Evolutionary conservation across 805 yeast species (phyloP).

Genomic region (Dipodascopsis tothii): DNA sequence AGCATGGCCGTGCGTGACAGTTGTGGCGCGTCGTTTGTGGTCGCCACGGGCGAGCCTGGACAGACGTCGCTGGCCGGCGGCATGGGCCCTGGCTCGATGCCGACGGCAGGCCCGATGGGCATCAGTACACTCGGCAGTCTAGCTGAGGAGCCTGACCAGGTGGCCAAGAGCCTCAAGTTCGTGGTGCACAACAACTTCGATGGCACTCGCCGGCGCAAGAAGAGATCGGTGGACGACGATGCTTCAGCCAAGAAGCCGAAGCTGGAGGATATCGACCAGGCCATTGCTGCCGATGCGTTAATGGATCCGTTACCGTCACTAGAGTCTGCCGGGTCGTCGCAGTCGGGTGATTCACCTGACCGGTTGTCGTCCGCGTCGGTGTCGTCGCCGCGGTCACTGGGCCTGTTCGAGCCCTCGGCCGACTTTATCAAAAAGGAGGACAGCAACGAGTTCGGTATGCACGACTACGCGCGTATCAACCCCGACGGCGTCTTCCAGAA

Average conservation of each 20-base stretch:
- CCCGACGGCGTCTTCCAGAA: background rate
- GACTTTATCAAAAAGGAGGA: background rate
- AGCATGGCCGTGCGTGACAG: conserved; percentile 2
- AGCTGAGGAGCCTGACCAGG: background rate
- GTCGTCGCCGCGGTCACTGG: background rate
- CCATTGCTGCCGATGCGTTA: no score
- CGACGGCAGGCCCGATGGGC: no score
- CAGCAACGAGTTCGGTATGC: background rate
- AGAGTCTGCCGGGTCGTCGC: background rate
- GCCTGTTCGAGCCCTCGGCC: background rate
- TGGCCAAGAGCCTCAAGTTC: conserved; percentile 14
- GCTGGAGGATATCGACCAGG: no score
- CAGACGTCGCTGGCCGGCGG: no score
- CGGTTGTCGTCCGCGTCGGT: background rate
- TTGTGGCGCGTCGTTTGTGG: background rate
- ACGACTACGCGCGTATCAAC: background rate
- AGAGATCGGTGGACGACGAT: background rate
- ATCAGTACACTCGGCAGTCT: no score
- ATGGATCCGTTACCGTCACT: no score
- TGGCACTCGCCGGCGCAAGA: conserved; percentile 12
- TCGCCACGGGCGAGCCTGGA: background rate
- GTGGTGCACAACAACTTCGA: conserved; percentile 17
- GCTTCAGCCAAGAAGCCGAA: background rate
- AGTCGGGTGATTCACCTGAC: no score
- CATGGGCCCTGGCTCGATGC: no score